Evolutionary conservation across 805 yeast species (phyloP), one percentile per base, ranked within the genome.

Genomic region (Yarrowia divulgata): DNA sequence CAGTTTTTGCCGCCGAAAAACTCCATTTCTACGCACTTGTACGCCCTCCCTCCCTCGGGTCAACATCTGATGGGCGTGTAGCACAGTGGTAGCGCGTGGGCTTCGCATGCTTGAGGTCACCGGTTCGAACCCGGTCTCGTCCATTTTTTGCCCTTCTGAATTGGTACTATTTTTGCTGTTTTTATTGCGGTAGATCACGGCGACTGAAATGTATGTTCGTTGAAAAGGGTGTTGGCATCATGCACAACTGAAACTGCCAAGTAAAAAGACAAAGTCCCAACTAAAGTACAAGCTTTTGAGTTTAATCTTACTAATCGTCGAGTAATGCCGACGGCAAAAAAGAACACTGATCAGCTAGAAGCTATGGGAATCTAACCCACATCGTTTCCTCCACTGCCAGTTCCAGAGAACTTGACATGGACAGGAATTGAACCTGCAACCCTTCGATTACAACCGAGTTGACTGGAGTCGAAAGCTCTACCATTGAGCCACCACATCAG

Each of bases 381-480:
- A 23, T 46, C 1, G 19, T 23, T 46, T 46, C 50, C 50, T 46
- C 50, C 50, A 19, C 50, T 46, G 50, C 50, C 50, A 46, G 50
- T 46, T 46, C 50, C 7, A 13, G 32, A 23, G 60, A 54, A 54
- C 60, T 58, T 85, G 88, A 85, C 87, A 86, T 88, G 87, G 88
- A 86, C 90, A 87, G 89, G 90, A 87, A 85, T 87, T 85, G 90
- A 87, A 87, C 90, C 89, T 86, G 90, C 90, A 87, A 85, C 90
- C 90, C 85, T 86, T 85, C 87, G 90, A 85, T 86, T 78, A 46
- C 68, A 63, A 63, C 68, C 60, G 16, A 10, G 8, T 40, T 40
- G 63, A 73, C 85, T 86, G 89, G 89, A 86, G 87, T 86, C 89
- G 87, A 86, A 86, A 85, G 89, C 89, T 86, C 89, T 86, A 86